Conservation (phyloP, 805 yeast species). For the Lipomyces mesembrius region DNA sequence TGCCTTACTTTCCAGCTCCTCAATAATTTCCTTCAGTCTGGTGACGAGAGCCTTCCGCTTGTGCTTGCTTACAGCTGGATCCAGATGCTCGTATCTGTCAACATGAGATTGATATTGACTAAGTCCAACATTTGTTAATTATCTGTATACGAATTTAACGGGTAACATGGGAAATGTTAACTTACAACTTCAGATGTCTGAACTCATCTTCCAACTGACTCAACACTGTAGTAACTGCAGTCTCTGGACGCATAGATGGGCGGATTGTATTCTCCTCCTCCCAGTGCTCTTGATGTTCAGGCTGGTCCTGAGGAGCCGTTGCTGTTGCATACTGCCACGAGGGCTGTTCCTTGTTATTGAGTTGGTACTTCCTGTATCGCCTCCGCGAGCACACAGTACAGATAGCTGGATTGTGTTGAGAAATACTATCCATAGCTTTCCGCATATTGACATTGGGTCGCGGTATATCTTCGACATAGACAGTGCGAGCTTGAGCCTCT, state of each 20-base stretch:
- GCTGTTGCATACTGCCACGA: conserved; percentile 1
- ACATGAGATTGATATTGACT: conserved; percentile 29
- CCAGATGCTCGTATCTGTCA: conserved; percentile 24
- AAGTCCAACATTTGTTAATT: not conserved
- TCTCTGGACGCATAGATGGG: conserved; percentile 33
- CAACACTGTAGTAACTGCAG: conserved; percentile 25
- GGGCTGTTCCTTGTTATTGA: not conserved
- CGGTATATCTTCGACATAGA: conserved; percentile 4
- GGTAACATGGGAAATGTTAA: not conserved
- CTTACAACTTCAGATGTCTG: conserved; percentile 24
- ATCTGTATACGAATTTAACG: not conserved
- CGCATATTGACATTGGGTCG: conserved; percentile 12
- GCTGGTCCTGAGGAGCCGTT: not conserved
- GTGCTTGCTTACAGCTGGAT: conserved; percentile 33
- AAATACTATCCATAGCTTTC: conserved; percentile 14
- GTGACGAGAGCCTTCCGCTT: conserved; percentile 29
- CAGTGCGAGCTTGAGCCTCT: not conserved
- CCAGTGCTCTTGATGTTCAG: conserved; percentile 8
- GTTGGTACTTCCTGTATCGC: conserved; percentile 8
- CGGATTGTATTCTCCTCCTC: conserved; percentile 32
- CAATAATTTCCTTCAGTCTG: conserved; percentile 23
- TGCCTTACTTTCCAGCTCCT: conserved; percentile 34
- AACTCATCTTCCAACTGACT: conserved; percentile 35
- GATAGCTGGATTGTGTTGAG: conserved; percentile 22
- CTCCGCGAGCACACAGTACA: conserved; percentile 32